These are phyloP conservation scores for Starmerella stigmatis DNA, from an alignment of 805 yeast genomes.

Conservation along the genomic window DNA sequence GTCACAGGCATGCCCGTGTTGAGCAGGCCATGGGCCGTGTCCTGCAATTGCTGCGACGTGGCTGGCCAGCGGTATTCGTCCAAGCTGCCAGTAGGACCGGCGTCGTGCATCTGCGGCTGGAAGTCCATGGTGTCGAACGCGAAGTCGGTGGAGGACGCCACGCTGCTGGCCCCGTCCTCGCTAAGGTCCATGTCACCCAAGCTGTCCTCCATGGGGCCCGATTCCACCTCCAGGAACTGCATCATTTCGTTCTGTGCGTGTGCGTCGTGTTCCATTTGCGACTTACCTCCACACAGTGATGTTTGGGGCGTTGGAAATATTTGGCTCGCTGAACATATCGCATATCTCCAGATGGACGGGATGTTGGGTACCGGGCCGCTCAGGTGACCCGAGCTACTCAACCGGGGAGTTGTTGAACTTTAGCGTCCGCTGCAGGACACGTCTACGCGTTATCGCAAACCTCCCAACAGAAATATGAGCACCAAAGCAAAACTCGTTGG, in stretches of 20 bases:
- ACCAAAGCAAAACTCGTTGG: too few relatives aligned
- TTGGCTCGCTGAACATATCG: not conserved
- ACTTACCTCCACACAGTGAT: too few relatives aligned
- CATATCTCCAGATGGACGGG: not conserved
- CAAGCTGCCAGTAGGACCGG: not conserved
- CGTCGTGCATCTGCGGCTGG: too few relatives aligned
- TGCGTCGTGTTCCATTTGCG: conserved; percentile 4
- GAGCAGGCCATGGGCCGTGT: not conserved
- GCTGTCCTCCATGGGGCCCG: conserved; percentile 1
- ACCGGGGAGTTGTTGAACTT: too few relatives aligned
- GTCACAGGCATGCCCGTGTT: not conserved
- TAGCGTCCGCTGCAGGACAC: too few relatives aligned
- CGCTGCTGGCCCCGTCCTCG: conserved; percentile 22
- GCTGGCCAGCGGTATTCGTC: not conserved
- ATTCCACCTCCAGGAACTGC: conserved; percentile 16
- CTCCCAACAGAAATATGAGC: too few relatives aligned
- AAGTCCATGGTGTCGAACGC: conserved; percentile 7
- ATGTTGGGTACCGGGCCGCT: not conserved
- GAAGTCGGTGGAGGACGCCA: conserved; percentile 18
- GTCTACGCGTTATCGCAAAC: too few relatives aligned
- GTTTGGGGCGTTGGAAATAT: too few relatives aligned
- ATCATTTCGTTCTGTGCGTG: conserved; percentile 15
- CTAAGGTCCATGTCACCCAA: conserved; percentile 20
- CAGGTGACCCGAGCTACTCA: not conserved
- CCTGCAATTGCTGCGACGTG: not conserved